Evolutionary conservation across 2,329 filamentous ascomycete genomes (phyloP).

Genomic region (Talaromyces pinophilus): DNA sequence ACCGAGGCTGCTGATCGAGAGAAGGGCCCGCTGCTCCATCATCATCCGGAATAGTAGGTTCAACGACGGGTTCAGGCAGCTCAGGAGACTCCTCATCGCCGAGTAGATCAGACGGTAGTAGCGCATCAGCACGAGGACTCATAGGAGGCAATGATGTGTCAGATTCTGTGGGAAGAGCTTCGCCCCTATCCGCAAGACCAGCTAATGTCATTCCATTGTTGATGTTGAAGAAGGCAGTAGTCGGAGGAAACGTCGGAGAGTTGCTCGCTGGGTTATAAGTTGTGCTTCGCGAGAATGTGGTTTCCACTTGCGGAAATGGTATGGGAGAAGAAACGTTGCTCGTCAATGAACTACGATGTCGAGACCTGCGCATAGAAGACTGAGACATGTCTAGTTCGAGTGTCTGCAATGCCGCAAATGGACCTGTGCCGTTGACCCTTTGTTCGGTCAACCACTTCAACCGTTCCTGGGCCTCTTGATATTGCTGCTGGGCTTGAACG

Average conservation of each 20-base stretch:
- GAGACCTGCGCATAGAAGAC: constrained; percentile 46
- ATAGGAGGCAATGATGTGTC: constrained; percentile 61
- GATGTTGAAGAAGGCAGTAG: constrained; percentile 60
- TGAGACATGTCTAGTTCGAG: constrained; percentile 47
- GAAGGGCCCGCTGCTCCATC: constrained; percentile 21
- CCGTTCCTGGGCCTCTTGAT: constrained; percentile 50
- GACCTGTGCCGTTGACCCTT: constrained; percentile 38
- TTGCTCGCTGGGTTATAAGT: constrained; percentile 53
- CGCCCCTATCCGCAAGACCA: constrained; percentile 42
- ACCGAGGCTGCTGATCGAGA: constrained; percentile 35
- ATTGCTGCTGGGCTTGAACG: constrained; percentile 46
- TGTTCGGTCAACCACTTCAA: constrained; percentile 47
- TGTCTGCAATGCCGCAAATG: constrained; percentile 44
- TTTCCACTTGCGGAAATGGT: constrained; percentile 43
- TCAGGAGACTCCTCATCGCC: constrained; percentile 55
- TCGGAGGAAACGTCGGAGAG: constrained; percentile 55
- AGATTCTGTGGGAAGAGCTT: constrained; percentile 50
- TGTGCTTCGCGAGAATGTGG: constrained; percentile 42
- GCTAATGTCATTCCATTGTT: constrained; percentile 64
- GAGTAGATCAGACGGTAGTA: constrained; percentile 63
- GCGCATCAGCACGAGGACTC: constrained; percentile 63
- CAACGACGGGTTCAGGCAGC: constrained; percentile 33
- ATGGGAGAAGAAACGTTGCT: constrained; percentile 52
- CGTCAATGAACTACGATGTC: constrained; percentile 49
- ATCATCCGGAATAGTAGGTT: constrained; percentile 32